Base-by-base conservation (phyloP, 2,329 filamentous ascomycete species). In the Aureobasidium sp. region DNA sequence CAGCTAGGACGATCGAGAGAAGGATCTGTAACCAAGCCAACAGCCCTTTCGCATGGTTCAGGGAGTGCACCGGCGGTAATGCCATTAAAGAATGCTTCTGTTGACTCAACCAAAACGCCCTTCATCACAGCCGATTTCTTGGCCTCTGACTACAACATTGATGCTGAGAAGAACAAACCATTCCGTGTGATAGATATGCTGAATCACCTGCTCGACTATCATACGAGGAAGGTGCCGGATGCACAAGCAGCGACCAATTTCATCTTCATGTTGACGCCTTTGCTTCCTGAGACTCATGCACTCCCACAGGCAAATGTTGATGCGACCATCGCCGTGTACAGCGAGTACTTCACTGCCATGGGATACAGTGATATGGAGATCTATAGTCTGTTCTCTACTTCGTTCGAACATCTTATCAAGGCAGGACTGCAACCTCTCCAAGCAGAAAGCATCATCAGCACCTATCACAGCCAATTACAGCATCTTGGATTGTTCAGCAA, bases 391-490 rank as follows among this genome's bases (percentile, higher is more conserved):
- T 65, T 80, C 15, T 72, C 73, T 44, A 73, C 69, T 17, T 70
- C 75, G 32, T 68, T 79, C 23, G 71, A 70, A 13, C 73, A 76
- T 47, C 64, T 78, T 6, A 70, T 78, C 47, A 71, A 72, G 26
- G 74, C 76, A 17, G 79, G 78, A 5, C 71, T 81, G 48, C 76
- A 78, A 51, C 77, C 78, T 7, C 73, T 79, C 17, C 81, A 85
- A 67, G 76, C 81, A 53, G 82, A 85, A 68, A 74, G 76, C 50
- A 80, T 85, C 46, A 77, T 85, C 46, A 76, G 79, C 44, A 75
- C 79, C 3, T 86, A 86, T 69, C 82, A 87, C 70, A 78, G 80
- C 55, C 81, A 82, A 62, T 75, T 87, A 26, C 70, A 77, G 20
- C 71, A 71, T 27, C 72, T 78, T 13, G 76, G 68, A 57, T 77